Evolutionary conservation across 1,139 yeast species (phyloP).

Genomic region (Candida mesenterica): DNA sequence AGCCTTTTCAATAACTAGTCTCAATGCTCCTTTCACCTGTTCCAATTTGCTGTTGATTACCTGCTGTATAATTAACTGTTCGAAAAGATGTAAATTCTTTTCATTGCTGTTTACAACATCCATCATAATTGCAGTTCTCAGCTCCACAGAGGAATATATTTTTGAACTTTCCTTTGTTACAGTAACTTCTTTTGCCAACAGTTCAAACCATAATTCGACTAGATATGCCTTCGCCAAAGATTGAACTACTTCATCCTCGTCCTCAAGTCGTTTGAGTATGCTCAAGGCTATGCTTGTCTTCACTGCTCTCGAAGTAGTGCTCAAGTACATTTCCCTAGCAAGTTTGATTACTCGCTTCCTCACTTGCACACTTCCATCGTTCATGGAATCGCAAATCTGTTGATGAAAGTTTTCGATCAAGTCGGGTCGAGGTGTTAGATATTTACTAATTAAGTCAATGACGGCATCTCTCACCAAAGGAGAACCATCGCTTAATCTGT

Average conservation of each 20-base stretch:
- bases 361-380: slow-evolving; percentile 64
- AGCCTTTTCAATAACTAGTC: slow-evolving; percentile 22
- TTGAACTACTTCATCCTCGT: slow-evolving; percentile 63
- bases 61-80: slow-evolving; percentile 40
- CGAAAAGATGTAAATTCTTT: slow-evolving; percentile 40
- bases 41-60: slow-evolving; percentile 28
- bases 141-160: slow-evolving; percentile 1
- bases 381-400: slow-evolving; percentile 48
- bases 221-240: slow-evolving; percentile 42
- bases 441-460: slow-evolving; percentile 61
- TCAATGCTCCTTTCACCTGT: slow-evolving; percentile 16
- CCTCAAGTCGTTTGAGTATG: slow-evolving; percentile 57
- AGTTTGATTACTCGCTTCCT: slow-evolving; percentile 61
- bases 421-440: slow-evolving; percentile 43
- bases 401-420: slow-evolving; percentile 48
- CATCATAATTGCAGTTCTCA: slow-evolving; percentile 22
- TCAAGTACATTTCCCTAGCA: slow-evolving; percentile 46
- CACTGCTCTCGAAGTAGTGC: slow-evolving; percentile 29
- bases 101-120: slow-evolving; percentile 33
- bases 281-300: slow-evolving; percentile 47
- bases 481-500: slow-evolving; percentile 56
- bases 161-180: background rate
- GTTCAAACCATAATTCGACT: slow-evolving; percentile 44
- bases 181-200: slow-evolving; percentile 4
- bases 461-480: slow-evolving; percentile 77